Conservation (phyloP, 192 early-diverging fungal genomes). For the Umbelopsis vinacea region DNA sequence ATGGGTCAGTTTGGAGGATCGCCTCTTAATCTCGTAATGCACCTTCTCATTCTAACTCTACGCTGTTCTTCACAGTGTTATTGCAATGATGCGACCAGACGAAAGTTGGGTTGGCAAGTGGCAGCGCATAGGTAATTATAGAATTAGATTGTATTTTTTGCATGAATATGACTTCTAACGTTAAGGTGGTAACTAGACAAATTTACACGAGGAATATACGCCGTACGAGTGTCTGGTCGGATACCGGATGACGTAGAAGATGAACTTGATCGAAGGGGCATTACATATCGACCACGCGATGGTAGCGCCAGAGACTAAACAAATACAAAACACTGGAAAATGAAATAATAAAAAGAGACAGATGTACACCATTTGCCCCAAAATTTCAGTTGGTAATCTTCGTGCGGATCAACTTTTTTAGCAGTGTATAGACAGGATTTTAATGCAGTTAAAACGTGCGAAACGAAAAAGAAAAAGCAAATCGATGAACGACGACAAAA, state of each 20-base stretch:
- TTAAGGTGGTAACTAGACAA: slow-evolving; percentile 43
- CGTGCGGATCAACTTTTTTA: neutral
- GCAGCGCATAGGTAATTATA: slow-evolving; percentile 61
- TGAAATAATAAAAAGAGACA: neutral
- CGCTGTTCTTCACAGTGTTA: slow-evolving; percentile 46
- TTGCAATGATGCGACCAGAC: slow-evolving; percentile 75
- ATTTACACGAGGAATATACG: slow-evolving; percentile 74
- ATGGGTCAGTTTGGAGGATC: slow-evolving; percentile 54
- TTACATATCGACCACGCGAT: slow-evolving; percentile 73
- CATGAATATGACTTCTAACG: neutral
- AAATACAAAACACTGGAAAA: neutral
- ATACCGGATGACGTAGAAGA: slow-evolving; percentile 80
- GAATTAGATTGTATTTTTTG: neutral
- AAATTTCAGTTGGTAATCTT: no score
- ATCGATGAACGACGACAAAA: neutral
- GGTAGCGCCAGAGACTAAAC: slow-evolving; percentile 48
- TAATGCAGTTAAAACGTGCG: neutral
- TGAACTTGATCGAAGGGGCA: slow-evolving; percentile 66
- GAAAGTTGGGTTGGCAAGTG: slow-evolving; percentile 80
- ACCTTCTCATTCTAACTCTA: neutral
- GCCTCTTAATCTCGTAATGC: neutral
- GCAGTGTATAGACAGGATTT: no score
- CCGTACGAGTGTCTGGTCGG: slow-evolving; percentile 71
- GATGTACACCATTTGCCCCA: no score
- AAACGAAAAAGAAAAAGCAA: neutral